Evolutionary conservation across 257 asterid genomes (phyloP), one percentile per base, ranked within the genome.

Genomic region (Fraxinus pennsylvanica): DNA sequence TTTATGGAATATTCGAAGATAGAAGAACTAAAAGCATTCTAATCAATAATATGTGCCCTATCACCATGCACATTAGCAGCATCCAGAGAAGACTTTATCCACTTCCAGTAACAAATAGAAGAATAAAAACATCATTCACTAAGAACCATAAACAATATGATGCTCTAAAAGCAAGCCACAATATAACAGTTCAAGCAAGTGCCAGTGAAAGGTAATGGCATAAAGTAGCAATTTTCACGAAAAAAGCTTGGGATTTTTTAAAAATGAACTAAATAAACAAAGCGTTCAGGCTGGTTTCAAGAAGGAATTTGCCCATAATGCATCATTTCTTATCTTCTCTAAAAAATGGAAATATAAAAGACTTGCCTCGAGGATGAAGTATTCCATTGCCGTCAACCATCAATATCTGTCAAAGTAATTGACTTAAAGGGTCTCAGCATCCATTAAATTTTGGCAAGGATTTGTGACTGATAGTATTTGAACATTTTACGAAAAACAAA

Each of bases 361-460:
- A 84, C 95, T 88, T 84, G 89, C 98, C 98, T 89, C 92, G 92
- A 76, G 98, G 98, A 85, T 94, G 98, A 82, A 94, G 97, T 76
- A 94, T 68, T 67, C 98, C 98, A 57, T 94, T 94, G 70, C 98
- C 98, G 22, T 94, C 98, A 72, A 92, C 98, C 97, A 94, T 92
- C 81, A 92, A 79, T 35, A 94, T 84, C 98, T 93, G 90, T 82
- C 66, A 54, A 83, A 13, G 74, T 25, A 45, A 54, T 74, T 33
- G 6, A 77, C 19, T 68, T 21, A 43, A 38, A 39, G 36, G 61
- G 30, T 68, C 12, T 22, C 39, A 77, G 68, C 70, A 36, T 41
- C 57, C 70, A n/a, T 39, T 57, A 38, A 17, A 43, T 68, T 3
- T 45, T 45, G 73, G 29, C 4, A 71, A 68, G 36, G 36, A 39